These are phyloP conservation scores for Neurospora hispaniola DNA, from an alignment of 495 filamentous ascomycete species.

Conservation along the genomic window DNA sequence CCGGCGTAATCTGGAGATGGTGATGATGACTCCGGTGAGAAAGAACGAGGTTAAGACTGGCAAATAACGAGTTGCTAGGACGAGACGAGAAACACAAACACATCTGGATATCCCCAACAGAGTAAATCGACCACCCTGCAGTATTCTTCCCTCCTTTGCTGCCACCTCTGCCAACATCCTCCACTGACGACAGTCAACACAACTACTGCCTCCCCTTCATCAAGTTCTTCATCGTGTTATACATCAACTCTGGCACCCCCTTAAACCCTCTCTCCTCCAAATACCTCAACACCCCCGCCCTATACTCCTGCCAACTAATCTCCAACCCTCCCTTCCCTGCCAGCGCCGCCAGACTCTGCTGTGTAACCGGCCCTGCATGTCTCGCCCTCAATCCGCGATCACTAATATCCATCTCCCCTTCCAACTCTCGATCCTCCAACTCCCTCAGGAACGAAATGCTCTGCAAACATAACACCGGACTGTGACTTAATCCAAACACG, in stretches of 20 bases:
- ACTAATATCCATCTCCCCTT: conserved; percentile 1
- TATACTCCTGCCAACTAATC: conserved; percentile 64
- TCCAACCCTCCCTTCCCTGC: conserved; percentile 58
- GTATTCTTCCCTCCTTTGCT: neutral
- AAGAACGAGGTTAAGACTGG: neutral
- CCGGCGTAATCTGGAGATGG: conserved; percentile 35
- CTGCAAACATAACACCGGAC: conserved; percentile 52
- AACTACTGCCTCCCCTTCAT: conserved; percentile 25
- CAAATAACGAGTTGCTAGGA: neutral
- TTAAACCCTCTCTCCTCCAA: conserved; percentile 53
- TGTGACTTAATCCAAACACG: conserved; percentile 61
- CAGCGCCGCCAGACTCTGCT: conserved; percentile 50
- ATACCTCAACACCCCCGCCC: conserved; percentile 59
- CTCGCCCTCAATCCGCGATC: conserved; percentile 32
- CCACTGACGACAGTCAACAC: neutral
- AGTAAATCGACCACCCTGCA: neutral
- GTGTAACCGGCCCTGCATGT: conserved; percentile 70
- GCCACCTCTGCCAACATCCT: neutral
- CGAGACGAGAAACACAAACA: neutral
- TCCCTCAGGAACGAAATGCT: conserved; percentile 59
- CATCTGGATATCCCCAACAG: neutral
- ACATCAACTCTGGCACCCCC: conserved; percentile 66
- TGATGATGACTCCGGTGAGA: neutral
- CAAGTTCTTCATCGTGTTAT: conserved; percentile 72
- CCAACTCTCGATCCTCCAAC: conserved; percentile 46